Percentiles rank a stretch among this genome's conserved stretches.
phyloP scores from a whole-genome alignment of 2,329 filamentous ascomycete species.

The Paracoccidioides lutzii region DNA sequence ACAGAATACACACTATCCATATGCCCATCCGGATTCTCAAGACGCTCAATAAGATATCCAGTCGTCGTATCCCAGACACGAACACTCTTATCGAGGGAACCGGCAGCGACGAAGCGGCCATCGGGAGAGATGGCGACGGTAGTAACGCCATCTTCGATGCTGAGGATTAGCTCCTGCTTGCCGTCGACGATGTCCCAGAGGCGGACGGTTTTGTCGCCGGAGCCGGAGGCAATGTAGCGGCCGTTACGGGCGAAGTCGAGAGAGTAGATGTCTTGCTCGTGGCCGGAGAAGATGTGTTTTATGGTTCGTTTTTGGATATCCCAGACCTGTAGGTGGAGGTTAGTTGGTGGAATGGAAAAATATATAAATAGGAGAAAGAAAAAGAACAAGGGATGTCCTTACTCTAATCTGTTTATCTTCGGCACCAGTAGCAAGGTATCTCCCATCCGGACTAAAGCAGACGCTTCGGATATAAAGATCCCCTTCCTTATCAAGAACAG shows the following conservation, averaged over 20 bases:
- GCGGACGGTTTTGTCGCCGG: constrained; percentile 84
- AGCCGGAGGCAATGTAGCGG: constrained; percentile 86
- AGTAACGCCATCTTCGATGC: constrained; percentile 92
- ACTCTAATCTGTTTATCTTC: constrained; percentile 96
- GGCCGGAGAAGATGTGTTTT: constrained; percentile 84
- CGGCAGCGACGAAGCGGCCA: constrained; percentile 84
- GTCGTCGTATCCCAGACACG: constrained; percentile 88
- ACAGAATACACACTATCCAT: constrained; percentile 96
- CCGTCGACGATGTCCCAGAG: constrained; percentile 90
- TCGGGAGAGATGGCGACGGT: constrained; percentile 96
- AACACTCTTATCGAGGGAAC: constrained; percentile 93
- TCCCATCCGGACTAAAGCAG: constrained; percentile 94
- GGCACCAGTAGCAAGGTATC: constrained; percentile 85
- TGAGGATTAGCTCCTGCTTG: constrained; percentile 68
- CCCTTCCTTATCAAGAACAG: constrained; percentile 62
- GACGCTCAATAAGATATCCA: constrained; percentile 75
- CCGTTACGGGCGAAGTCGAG: constrained; percentile 91
- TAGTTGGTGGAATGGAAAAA: not conserved
- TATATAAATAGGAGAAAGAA: not conserved
- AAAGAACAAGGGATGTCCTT: constrained; percentile 28
- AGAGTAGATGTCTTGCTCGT: constrained; percentile 97
- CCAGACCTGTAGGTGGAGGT: constrained; percentile 56
- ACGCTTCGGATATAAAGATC: constrained; percentile 96
- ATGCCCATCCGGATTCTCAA: constrained; percentile 87
- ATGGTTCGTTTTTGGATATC: constrained; percentile 76